Percentiles rank a stretch among this genome's conserved stretches.
Conservation (phyloP, 108 stramenopile genomes). For the Aurantiochytrium sp. region DNA sequence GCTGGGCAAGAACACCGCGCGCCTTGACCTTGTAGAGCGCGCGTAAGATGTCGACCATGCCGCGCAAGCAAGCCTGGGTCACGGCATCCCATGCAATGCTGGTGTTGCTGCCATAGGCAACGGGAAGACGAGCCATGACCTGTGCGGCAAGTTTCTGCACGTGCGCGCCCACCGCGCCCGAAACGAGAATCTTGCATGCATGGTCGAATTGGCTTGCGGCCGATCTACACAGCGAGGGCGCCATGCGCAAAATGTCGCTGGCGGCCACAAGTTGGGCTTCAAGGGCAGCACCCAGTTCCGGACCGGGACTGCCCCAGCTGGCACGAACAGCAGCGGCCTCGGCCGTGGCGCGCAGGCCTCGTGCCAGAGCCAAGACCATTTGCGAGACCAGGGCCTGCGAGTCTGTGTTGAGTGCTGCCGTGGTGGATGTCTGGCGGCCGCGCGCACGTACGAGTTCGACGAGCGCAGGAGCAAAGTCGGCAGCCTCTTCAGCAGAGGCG, state of each 20-base stretch:
- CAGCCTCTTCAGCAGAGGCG: background rate
- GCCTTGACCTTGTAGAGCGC: background rate
- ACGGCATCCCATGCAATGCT: background rate
- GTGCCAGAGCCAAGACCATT: background rate
- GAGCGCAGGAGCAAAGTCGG: background rate
- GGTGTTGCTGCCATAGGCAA: background rate
- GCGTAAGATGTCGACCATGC: background rate
- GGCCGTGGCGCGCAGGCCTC: background rate
- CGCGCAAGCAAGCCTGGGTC: background rate
- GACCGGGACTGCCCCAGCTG: background rate
- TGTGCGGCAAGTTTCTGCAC: background rate
- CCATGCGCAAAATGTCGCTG: background rate
- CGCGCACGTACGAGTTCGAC: background rate
- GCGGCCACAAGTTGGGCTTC: background rate
- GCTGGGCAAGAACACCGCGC: background rate
- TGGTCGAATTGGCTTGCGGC: background rate
- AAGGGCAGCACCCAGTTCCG: background rate
- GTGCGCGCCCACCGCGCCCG: background rate
- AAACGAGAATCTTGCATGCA: background rate
- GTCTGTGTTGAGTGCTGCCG: background rate
- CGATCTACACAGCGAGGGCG: background rate
- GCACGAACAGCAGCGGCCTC: background rate
- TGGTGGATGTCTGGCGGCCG: background rate
- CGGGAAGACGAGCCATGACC: background rate
- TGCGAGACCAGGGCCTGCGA: background rate